These are phyloP conservation scores for Apophysomyces trapeziformis DNA, from an alignment of 371 early-diverging fungal species.

Conservation along the genomic window DNA sequence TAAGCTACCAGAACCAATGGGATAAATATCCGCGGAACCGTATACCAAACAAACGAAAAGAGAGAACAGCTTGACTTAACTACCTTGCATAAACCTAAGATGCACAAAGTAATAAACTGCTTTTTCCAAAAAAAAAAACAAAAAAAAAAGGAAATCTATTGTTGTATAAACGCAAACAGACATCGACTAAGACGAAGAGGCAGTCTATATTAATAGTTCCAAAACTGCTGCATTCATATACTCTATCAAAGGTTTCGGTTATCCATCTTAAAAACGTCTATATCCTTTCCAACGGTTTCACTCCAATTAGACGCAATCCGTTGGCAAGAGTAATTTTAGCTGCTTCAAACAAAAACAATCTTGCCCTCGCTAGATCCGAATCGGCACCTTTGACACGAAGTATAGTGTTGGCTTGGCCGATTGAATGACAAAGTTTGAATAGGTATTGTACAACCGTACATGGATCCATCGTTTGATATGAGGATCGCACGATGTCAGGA, in stretches of 20 bases:
- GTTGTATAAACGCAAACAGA: no score
- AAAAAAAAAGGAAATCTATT: neutral
- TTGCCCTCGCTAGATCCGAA: conserved; percentile 70
- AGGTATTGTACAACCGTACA: conserved; percentile 83
- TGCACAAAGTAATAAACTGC: neutral
- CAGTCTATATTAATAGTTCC: no score
- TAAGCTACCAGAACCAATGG: no score
- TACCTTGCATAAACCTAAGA: neutral
- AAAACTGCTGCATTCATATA: neutral
- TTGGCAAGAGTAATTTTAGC: conserved; percentile 80
- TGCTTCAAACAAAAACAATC: conserved; percentile 73
- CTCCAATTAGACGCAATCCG: conserved; percentile 77
- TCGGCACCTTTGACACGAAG: conserved; percentile 73
- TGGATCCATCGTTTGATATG: conserved; percentile 76
- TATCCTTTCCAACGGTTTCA: conserved; percentile 86
- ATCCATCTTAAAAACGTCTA: conserved; percentile 34
- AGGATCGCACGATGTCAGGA: conserved; percentile 72
- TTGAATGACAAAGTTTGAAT: conserved; percentile 74
- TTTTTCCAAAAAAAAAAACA: neutral
- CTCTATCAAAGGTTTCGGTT: neutral
- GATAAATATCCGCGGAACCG: no score
- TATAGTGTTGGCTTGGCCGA: conserved; percentile 70
- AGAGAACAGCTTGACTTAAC: no score
- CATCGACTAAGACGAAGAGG: neutral
- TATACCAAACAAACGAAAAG: no score